These are phyloP conservation scores for Sequoia sempervirens DNA, from an alignment of 75 land plant species.

Conservation along the genomic window DNA sequence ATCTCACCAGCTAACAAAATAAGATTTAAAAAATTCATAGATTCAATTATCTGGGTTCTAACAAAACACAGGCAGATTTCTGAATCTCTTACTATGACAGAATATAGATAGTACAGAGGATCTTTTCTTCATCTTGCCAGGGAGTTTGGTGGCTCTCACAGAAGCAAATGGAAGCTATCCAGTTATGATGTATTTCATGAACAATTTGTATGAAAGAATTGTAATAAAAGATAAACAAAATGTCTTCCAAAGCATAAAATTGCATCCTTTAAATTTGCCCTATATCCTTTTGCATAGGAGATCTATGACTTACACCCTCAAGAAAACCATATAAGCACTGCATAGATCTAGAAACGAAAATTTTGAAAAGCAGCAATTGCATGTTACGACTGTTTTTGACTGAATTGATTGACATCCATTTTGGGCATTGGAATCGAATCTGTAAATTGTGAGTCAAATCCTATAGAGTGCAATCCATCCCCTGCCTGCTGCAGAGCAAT, in stretches of 20 bases:
- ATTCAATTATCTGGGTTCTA: background rate
- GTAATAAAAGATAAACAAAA: background rate
- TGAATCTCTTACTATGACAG: background rate
- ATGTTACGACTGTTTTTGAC: background rate
- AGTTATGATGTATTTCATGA: background rate
- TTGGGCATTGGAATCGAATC: background rate
- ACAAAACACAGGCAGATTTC: background rate
- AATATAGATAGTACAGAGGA: background rate
- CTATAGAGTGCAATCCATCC: background rate
- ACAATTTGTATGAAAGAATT: background rate
- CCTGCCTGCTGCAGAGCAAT: slow-evolving; percentile 19
- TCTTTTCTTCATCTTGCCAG: background rate
- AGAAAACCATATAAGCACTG: background rate
- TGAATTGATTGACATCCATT: background rate
- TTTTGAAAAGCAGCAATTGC: background rate
- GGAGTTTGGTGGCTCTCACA: background rate
- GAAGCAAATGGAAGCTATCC: background rate
- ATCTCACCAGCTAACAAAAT: background rate
- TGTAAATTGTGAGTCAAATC: background rate
- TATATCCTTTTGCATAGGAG: background rate
- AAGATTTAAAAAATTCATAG: background rate
- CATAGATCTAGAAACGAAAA: background rate
- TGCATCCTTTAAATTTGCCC: background rate
- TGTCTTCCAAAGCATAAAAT: background rate
- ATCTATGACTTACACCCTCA: background rate